Evolutionary conservation across 176 grass and related monocot species (phyloP).

Genomic region (Hordeum marinum): DNA sequence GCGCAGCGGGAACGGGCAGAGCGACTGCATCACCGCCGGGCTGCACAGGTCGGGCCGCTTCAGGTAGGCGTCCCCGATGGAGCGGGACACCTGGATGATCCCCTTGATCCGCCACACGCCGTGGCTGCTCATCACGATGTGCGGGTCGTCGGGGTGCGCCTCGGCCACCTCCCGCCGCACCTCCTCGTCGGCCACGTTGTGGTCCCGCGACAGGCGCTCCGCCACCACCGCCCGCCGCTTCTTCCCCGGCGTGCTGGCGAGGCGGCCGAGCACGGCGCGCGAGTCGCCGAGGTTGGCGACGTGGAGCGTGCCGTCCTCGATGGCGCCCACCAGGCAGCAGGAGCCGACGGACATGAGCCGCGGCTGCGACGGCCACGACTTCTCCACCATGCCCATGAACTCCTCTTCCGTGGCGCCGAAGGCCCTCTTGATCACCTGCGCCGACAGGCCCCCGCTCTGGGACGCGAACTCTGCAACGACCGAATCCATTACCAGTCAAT

Average conservation of each 20-base stretch:
- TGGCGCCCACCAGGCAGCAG: conserved; percentile 55
- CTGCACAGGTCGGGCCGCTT: conserved; percentile 41
- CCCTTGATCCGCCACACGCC: conserved; percentile 85
- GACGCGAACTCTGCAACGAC: background rate
- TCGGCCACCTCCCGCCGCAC: conserved; percentile 43
- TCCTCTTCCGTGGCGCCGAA: conserved; percentile 55
- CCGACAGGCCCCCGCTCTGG: conserved; percentile 22
- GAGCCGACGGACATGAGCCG: conserved; percentile 48
- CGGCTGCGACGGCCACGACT: conserved; percentile 30
- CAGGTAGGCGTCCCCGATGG: conserved; percentile 53
- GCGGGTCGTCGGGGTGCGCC: conserved; percentile 56
- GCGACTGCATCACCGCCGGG: conserved; percentile 36
- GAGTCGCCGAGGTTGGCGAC: conserved; percentile 60
- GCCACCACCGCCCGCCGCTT: conserved; percentile 23
- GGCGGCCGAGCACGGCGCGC: conserved; percentile 47
- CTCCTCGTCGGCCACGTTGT: conserved; percentile 65
- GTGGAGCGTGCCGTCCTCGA: conserved; percentile 36
- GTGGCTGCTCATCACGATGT: conserved; percentile 57
- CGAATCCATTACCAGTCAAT: background rate
- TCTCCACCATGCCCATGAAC: conserved; percentile 40
- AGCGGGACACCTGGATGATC: conserved; percentile 59
- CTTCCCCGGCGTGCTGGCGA: background rate
- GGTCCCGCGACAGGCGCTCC: conserved; percentile 61
- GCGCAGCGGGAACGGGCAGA: conserved; percentile 43
- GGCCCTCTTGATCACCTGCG: conserved; percentile 41